Evolutionary conservation across 139 green algal species (phyloP), one percentile per base, ranked within the genome.

Genomic region (Tetraselmis chui): DNA sequence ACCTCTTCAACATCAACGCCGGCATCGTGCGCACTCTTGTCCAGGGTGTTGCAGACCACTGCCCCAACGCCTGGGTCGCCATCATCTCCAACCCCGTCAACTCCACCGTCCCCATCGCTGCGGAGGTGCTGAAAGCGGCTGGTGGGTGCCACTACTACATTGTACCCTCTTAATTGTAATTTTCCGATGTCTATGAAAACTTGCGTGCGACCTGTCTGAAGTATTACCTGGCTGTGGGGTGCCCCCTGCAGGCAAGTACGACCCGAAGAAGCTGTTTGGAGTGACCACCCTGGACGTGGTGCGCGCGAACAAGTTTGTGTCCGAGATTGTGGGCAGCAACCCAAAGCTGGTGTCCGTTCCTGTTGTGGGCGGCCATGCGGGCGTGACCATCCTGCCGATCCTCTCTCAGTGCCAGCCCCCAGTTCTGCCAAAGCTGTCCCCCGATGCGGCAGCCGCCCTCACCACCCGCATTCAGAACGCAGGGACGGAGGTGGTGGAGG

Each of bases 61-160:
- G 93, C 90, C 90, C 90, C 30, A n/a, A 86, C 27, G 94, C 94
- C 24, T 89, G 94, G 79, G 80, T 98, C 11, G 92, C 93, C 83
- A 96, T 98, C 85, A 99, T 99, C 87, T 97, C 92, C 83, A 99
- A 99, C 91, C 97, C 97, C 0, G 97, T 99, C 59, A 99, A 99
- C 93, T 98, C 94, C 59, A 99, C 97, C 1, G 97, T 99, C 0
- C 96, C 97, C 76, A 99, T 99, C 80, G 97, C 96, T 1, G 95
- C 95, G 2, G 96, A 99, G 88, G 89, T 95, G 0, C 89, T 95
- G 83, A 94, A 93, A 78, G 84, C 82, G 84, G 86, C 80, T 1
- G 90, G 89, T 28, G 86, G 83, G 81, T 92, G 32, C 28, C 45
- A 67, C 18, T n/a, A n/a, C n/a, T n/a, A n/a, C n/a, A n/a, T n/a